Evolutionary conservation across 2,329 filamentous ascomycete species (phyloP), one percentile per base, ranked within the genome.

Genomic region (Cladophialophora exuberans): DNA sequence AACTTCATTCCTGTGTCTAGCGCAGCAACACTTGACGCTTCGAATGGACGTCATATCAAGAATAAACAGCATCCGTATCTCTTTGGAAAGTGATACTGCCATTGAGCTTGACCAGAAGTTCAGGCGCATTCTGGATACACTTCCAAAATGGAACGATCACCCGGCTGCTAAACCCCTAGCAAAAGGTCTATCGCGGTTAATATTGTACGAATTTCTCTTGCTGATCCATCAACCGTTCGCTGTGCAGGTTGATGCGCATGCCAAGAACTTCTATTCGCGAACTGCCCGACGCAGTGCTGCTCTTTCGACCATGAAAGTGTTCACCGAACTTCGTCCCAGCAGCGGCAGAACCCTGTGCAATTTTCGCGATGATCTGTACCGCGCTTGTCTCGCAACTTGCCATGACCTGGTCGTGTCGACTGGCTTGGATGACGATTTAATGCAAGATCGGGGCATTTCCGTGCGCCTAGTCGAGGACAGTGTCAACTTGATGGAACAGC

Each of bases 401-500:
- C 57, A 60, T 44, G 46, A 53, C 23, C 45, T 60, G 26, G 50
- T 50, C 13, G 26, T 51, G 15, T 36, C 45, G 4, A 11, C 33
- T 18, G 25, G 38, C 9, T 42, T 47, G 25, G 50, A 43, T 13
- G 55, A 51, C 9, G 41, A 48, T 18, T 36, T 56, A 25, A 43
- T 51, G 44, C 55, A 53, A 23, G 58, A 58, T 41, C 51, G 30
- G 22, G 44, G 6, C 33, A 23, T 26, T 13, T 33, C 53, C 3
- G 35, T 60, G 10, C 23, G 45, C 11, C 38, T 61, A 25, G 55
- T 69, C 9, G 61, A 68, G 3, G 59, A 67, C 30, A 63, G 65
- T 1, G 62, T 72, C 5, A 54, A 56, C 6, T 50, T 73, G n/a
- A 63, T 72, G 13, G 70, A 72, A 56, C 62, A 69, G 22, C 62